Conservation (phyloP, 305 asterid species). For the Rubia tinctorum region DNA sequence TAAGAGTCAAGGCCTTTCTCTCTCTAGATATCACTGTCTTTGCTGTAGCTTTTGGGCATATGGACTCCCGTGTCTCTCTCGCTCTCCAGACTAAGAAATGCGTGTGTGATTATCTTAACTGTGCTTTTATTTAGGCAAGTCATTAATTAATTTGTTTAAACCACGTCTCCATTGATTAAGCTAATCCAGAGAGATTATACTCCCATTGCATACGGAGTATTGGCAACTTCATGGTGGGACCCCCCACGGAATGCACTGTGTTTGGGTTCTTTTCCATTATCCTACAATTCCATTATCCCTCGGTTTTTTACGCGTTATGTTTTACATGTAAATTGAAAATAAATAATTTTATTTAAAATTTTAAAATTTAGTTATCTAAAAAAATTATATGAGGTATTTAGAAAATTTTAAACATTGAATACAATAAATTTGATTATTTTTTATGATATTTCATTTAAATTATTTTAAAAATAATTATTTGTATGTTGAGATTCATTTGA, state of each 20-base stretch:
- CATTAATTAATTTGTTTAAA: background rate
- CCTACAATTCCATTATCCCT: too few relatives aligned
- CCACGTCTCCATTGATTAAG: background rate
- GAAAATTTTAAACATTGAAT: too few relatives aligned
- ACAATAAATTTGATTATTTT: too few relatives aligned
- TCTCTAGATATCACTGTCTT: slow-evolving; percentile 13
- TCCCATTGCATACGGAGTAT: background rate
- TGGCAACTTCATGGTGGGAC: background rate
- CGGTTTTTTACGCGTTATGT: too few relatives aligned
- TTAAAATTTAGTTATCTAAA: too few relatives aligned
- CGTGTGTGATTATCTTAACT: background rate
- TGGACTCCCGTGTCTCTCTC: slow-evolving; percentile 5
- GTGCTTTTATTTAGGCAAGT: background rate
- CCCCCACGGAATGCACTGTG: background rate
- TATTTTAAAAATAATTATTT: too few relatives aligned
- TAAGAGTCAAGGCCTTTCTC: slow-evolving; percentile 1
- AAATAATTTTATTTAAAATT: too few relatives aligned
- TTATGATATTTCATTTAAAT: too few relatives aligned
- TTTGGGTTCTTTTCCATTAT: too few relatives aligned
- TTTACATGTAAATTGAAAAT: too few relatives aligned
- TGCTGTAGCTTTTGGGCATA: slow-evolving; percentile 1
- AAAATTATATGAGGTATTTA: too few relatives aligned
- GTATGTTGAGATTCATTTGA: too few relatives aligned
- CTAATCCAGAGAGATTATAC: background rate
- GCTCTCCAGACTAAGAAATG: slow-evolving; percentile 1